Conservation (phyloP, 2,329 filamentous ascomycete genomes). For the Calonectria pteridis region DNA sequence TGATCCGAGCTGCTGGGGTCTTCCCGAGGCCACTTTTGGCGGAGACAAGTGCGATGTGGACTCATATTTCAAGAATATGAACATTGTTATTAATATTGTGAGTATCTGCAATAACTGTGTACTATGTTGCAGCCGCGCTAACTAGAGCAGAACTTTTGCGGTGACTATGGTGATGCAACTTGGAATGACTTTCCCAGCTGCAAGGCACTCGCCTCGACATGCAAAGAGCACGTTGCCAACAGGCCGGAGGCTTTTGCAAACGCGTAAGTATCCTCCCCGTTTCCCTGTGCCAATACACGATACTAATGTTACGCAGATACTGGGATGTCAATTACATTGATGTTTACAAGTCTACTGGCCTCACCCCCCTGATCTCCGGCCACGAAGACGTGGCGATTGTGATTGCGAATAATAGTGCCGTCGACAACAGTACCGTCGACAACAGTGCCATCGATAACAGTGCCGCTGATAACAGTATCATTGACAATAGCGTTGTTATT, state of each 20-base stretch:
- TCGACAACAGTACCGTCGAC: no score
- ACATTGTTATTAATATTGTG: slow-evolving; percentile 78
- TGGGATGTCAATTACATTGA: slow-evolving; percentile 70
- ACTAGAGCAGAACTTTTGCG: slow-evolving; percentile 74
- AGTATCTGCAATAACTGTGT: slow-evolving; percentile 18
- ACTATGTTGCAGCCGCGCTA: neutral
- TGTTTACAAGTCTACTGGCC: slow-evolving; percentile 49
- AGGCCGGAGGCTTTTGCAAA: slow-evolving; percentile 59
- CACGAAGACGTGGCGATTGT: neutral
- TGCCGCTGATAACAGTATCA: no score
- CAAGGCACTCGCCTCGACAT: slow-evolving; percentile 56
- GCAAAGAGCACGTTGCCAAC: slow-evolving; percentile 59
- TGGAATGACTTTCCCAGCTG: slow-evolving; percentile 58
- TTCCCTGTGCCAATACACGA: neutral
- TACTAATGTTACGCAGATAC: slow-evolving; percentile 44
- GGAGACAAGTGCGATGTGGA: slow-evolving; percentile 73
- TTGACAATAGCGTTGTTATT: neutral
- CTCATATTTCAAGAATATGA: slow-evolving; percentile 74
- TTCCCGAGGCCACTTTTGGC: slow-evolving; percentile 78
- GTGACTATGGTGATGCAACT: slow-evolving; percentile 73
- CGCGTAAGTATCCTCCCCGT: slow-evolving; percentile 43
- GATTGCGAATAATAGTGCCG: neutral
- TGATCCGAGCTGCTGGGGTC: slow-evolving; percentile 75
- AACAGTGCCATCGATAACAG: neutral
- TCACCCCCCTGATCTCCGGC: neutral